These are phyloP conservation scores for Stagonosporopsis cucurbitacearum DNA, from an alignment of 2,329 filamentous ascomycete species.

Conservation along the genomic window DNA sequence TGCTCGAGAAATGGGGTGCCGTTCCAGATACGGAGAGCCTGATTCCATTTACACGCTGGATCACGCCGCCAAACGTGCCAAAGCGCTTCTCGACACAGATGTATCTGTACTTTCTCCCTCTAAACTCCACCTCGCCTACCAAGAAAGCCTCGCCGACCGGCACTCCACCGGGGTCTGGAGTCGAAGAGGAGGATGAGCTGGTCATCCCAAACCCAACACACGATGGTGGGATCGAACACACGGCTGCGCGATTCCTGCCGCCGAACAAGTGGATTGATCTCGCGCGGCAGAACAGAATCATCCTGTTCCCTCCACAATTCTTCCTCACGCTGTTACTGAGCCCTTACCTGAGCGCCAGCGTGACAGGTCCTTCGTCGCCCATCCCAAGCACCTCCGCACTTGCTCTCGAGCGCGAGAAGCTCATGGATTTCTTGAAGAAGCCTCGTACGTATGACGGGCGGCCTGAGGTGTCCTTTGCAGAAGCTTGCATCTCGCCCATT, in stretches of 20 bases:
- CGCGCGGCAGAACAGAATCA: conserved; percentile 70
- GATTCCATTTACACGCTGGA: conserved; percentile 87
- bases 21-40: conserved; percentile 71
- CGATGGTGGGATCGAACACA: conserved; percentile 74
- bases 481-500: conserved; percentile 52
- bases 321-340: conserved; percentile 70
- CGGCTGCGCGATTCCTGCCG: conserved; percentile 78
- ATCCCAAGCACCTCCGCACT: conserved; percentile 48
- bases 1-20: conserved; percentile 65
- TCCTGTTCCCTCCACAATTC: conserved; percentile 89
- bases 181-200: conserved; percentile 54
- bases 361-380: conserved; percentile 31
- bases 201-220: conserved; percentile 72
- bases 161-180: conserved; percentile 41
- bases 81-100: conserved; percentile 93
- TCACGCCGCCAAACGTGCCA: conserved; percentile 75
- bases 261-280: conserved; percentile 72
- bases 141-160: conserved; percentile 38
- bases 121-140: conserved; percentile 47
- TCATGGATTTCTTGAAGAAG: conserved; percentile 60
- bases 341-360: conserved; percentile 56
- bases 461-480: conserved; percentile 50
- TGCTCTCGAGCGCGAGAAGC: conserved; percentile 41
- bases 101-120: conserved; percentile 90
- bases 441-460: conserved; percentile 48